Conservation (phyloP, 306 rosid genomes). For the Albizia julibrissin region DNA sequence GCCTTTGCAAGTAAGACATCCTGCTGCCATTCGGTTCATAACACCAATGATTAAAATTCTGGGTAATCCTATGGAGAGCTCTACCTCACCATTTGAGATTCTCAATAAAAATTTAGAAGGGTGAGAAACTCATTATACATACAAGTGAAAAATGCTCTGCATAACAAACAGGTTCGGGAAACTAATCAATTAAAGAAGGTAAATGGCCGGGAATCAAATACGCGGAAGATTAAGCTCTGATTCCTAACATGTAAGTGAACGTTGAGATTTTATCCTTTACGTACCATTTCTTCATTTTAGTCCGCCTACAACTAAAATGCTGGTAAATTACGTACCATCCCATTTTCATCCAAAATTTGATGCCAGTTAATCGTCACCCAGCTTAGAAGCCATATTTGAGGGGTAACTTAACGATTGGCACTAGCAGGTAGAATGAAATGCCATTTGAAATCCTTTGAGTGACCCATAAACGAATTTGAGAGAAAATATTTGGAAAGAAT, state of each 20-base stretch:
- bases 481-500: background rate
- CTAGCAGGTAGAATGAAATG: background rate
- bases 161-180: conserved; percentile 23
- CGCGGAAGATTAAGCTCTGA: background rate
- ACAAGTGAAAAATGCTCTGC: background rate
- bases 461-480: background rate
- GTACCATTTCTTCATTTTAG: background rate
- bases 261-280: background rate
- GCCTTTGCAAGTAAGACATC: conserved; percentile 60
- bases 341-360: background rate
- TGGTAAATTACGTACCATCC: background rate
- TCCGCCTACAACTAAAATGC: background rate
- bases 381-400: background rate
- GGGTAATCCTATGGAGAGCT: background rate
- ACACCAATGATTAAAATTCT: conserved; percentile 30
- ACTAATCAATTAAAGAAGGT: conserved; percentile 14
- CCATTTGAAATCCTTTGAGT: background rate
- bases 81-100: background rate
- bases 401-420: background rate
- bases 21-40: conserved; percentile 49
- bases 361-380: background rate
- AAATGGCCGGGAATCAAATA: background rate
- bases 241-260: background rate
- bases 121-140: background rate
- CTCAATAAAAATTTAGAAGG: background rate